A percentile compares a stretch with the other conserved stretches of the same genome.
Evolutionary conservation across 108 stramenopile species (phyloP).

Genomic region (Mediolabrus comicus): DNA sequence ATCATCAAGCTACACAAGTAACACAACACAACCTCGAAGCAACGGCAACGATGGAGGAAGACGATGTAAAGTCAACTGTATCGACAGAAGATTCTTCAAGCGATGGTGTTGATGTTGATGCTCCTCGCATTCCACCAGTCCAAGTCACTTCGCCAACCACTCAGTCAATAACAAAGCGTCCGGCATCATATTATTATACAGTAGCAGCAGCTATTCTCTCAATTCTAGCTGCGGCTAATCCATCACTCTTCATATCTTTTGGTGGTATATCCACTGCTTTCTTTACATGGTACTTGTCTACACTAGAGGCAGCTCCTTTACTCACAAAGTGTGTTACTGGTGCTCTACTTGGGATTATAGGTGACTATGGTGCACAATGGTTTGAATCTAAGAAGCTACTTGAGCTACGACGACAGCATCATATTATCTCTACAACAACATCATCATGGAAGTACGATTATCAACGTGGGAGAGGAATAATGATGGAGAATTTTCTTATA

Average conservation of each 20-base stretch:
- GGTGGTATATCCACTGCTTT: background rate
- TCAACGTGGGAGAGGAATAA: slow-evolving; percentile 54
- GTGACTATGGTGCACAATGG: slow-evolving; percentile 63
- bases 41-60: too few species aligned
- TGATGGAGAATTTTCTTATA: slow-evolving; percentile 56
- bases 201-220: background rate
- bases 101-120: background rate
- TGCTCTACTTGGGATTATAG: slow-evolving; percentile 50
- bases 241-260: background rate
- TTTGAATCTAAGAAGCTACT: slow-evolving; percentile 26
- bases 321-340: slow-evolving; percentile 64
- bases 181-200: background rate
- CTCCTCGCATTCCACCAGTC: too few species aligned
- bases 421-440: background rate
- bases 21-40: too few species aligned
- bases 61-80: background rate
- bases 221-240: background rate
- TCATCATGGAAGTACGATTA: slow-evolving; percentile 36
- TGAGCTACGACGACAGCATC: background rate
- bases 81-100: background rate
- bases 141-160: too few species aligned
- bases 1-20: too few species aligned
- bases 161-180: background rate
- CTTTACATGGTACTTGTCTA: slow-evolving; percentile 41
- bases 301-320: slow-evolving; percentile 46